Base-by-base conservation (phyloP, 176 grass and related monocot genomes). In the Eleusine indica region DNA sequence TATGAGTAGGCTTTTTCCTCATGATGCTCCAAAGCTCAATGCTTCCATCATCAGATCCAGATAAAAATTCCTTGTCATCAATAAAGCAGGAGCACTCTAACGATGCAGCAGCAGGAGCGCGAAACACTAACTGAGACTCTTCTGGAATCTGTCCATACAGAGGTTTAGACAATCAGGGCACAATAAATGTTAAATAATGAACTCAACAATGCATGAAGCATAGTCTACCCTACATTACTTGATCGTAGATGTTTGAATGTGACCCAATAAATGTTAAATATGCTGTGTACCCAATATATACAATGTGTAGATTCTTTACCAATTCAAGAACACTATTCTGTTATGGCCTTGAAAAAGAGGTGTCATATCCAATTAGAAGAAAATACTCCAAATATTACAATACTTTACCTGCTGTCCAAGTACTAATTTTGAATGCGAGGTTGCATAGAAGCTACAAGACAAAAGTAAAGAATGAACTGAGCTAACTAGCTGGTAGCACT, bases 1-100 rank as follows among this genome's bases (percentile, higher is more conserved):
- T 90, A 79, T 91, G 68, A n/a, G 82, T 90, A 46, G 94, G 94
- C 38, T 97, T 97, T 75, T 97, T 97, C 80, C 91, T 90, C 87
- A 86, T 84, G 38, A 91, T 77, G 71, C 87, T 88, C 94, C 94
- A 97, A 68, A 97, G 86, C 57, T 94, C 91, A 68, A 97, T 77
- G 72, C 89, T 94, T 80, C 94, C 94, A 86, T 94, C 89, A 71
- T 97, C 94, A 37, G 94, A 97, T 30, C 94, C 94, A 86, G 94
- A 94, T 44, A 94, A 66, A 85, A 93, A 94, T 68, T 97, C 94
- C 22, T 88, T 91, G 66, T 94, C 94, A 62, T 91, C 92, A 70
- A 97, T 88, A 86, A 97, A 94, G 88, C 87, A 91, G 78, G 88
- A 90, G 46, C 94, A 94, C 81, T 97, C 94, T 74, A 97, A 89